phyloP scores from a whole-genome alignment of 257 asterid genomes.

The Ilex asprella region DNA sequence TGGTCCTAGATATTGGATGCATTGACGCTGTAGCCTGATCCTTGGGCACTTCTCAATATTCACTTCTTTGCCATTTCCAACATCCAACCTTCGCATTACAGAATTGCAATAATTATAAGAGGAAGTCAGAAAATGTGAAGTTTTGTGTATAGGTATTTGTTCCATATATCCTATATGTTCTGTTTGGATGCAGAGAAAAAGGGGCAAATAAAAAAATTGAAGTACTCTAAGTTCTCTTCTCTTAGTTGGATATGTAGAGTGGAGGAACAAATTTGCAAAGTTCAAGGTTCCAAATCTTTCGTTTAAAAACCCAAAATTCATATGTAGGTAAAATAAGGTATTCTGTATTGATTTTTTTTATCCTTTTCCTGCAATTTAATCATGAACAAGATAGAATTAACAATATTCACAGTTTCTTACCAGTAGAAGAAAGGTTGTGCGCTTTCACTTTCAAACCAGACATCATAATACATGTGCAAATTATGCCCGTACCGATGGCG shows the following conservation, averaged over 20 bases:
- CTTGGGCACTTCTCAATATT: conserved; percentile 81
- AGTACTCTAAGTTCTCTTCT: background rate
- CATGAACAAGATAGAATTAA: background rate
- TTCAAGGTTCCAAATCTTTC: background rate
- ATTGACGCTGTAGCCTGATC: conserved; percentile 56
- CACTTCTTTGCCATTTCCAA: conserved; percentile 89
- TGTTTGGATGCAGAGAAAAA: background rate
- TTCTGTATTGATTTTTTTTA: background rate
- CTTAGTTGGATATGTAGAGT: no score
- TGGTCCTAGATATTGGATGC: conserved; percentile 88
- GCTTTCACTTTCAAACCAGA: conserved; percentile 19
- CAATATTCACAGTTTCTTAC: background rate
- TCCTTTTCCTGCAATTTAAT: background rate
- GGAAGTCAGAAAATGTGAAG: background rate
- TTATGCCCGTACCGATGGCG: conserved; percentile 44
- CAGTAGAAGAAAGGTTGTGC: conserved; percentile 23
- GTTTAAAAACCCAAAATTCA: background rate
- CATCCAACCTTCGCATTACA: conserved; percentile 63
- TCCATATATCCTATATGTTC: background rate
- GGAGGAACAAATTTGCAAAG: background rate
- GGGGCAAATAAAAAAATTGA: background rate
- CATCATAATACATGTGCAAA: conserved; percentile 19
- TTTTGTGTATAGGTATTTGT: background rate
- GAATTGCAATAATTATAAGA: background rate
- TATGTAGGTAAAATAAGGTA: background rate